Evolutionary conservation across 495 filamentous ascomycete genomes (phyloP).

Genomic region (Hypoxylon fragiforme): DNA sequence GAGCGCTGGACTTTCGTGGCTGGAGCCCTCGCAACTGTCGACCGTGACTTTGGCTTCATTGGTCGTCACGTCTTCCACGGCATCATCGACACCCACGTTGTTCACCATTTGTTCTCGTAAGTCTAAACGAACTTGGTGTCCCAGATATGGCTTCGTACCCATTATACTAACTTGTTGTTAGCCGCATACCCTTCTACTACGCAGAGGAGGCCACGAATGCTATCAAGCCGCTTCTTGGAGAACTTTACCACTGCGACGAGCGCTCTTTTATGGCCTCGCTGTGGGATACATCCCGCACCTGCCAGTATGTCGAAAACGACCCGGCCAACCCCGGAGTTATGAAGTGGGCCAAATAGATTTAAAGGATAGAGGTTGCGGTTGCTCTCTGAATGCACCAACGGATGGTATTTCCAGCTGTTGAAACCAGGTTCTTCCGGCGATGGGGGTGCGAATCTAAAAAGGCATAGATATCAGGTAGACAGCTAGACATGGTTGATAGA

Average conservation of each 20-base stretch:
- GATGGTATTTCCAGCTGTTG: neutral
- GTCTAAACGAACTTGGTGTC: slow-evolving; percentile 1
- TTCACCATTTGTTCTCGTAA: slow-evolving; percentile 64
- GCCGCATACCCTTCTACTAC: slow-evolving; percentile 65
- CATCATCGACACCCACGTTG: slow-evolving; percentile 67
- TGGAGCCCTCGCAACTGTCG: slow-evolving; percentile 64
- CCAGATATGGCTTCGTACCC: neutral
- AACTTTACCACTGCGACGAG: slow-evolving; percentile 56
- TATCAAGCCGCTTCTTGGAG: slow-evolving; percentile 62
- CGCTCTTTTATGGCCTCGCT: slow-evolving; percentile 19
- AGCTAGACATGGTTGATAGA: slow-evolving; percentile 16
- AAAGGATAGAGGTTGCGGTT: neutral
- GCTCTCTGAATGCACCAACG: neutral
- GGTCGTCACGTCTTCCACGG: slow-evolving; percentile 66
- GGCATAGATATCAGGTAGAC: slow-evolving; percentile 7
- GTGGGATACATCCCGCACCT: slow-evolving; percentile 24
- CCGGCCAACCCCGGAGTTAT: slow-evolving; percentile 29
- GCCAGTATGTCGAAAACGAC: slow-evolving; percentile 32
- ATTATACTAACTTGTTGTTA: slow-evolving; percentile 13
- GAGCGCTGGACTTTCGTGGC: slow-evolving; percentile 63
- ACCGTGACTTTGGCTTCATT: slow-evolving; percentile 66
- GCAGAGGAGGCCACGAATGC: slow-evolving; percentile 65
- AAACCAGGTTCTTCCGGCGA: neutral
- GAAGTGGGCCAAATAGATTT: slow-evolving; percentile 22
- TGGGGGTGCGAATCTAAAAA: neutral